Evolutionary conservation across 2,329 filamentous ascomycete species (phyloP).

Genomic region (Colletotrichum eremochloae): DNA sequence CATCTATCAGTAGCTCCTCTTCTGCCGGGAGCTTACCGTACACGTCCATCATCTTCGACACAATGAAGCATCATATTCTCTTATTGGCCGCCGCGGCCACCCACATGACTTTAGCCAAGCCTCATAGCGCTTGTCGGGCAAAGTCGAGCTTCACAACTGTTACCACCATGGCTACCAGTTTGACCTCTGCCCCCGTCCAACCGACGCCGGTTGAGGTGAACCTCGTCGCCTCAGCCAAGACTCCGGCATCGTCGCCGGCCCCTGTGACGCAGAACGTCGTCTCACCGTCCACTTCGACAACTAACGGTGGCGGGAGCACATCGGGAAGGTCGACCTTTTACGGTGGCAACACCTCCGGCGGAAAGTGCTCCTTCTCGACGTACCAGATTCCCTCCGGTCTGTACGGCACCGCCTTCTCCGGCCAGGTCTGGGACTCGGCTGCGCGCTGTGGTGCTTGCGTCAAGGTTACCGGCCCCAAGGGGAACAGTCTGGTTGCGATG

Average conservation of each 20-base stretch:
- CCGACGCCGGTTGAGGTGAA: conserved; percentile 17
- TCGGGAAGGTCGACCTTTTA: conserved; percentile 65
- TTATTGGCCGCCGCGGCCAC: conserved; percentile 40
- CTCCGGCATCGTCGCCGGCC: conserved; percentile 15
- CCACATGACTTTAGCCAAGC: conserved; percentile 40
- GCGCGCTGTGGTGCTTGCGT: conserved; percentile 73
- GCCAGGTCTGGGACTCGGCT: conserved; percentile 67
- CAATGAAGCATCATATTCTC: conserved; percentile 42
- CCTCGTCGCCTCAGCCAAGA: conserved; percentile 11
- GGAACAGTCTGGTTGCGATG: conserved; percentile 74
- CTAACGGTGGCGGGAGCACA: conserved; percentile 17
- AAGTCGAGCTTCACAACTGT: conserved; percentile 24
- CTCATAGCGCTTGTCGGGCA: conserved; percentile 25
- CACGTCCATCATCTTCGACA: conserved; percentile 31
- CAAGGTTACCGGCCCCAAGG: conserved; percentile 68
- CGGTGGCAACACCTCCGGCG: conserved; percentile 68
- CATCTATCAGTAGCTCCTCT: conserved; percentile 16
- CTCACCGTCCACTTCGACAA: conserved; percentile 14
- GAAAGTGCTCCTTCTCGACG: conserved; percentile 73
- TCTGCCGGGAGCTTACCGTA: conserved; percentile 9
- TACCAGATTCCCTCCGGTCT: conserved; percentile 72
- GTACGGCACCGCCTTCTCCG: conserved; percentile 73
- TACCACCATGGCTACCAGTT: conserved; percentile 18
- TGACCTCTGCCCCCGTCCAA: conserved; percentile 16
- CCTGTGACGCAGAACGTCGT: conserved; percentile 15